phyloP scores from a whole-genome alignment of 495 filamentous ascomycete genomes.

The Aspergillus nanangensis region DNA sequence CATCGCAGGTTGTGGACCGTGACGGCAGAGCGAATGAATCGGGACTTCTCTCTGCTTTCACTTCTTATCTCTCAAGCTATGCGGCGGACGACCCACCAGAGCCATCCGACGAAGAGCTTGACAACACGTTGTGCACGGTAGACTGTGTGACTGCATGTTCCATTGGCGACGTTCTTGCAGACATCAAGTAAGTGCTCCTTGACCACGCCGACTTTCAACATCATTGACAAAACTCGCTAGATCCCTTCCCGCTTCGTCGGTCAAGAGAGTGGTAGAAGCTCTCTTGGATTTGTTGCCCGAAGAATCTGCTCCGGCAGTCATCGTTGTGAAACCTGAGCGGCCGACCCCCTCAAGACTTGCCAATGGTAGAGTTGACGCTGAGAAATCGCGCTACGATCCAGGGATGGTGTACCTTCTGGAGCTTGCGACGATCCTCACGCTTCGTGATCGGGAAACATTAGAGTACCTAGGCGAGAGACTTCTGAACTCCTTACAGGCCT shows the following conservation, averaged over 20 bases:
- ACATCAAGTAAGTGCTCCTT: slow-evolving; percentile 64
- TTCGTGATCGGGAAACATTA: slow-evolving; percentile 71
- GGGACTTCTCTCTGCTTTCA: slow-evolving; percentile 87
- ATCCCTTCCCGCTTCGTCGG: slow-evolving; percentile 60
- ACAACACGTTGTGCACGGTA: slow-evolving; percentile 89
- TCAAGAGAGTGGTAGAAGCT: slow-evolving; percentile 65
- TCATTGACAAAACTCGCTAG: slow-evolving; percentile 29
- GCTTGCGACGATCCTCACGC: slow-evolving; percentile 76
- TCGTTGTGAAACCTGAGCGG: slow-evolving; percentile 81
- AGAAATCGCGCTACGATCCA: slow-evolving; percentile 72
- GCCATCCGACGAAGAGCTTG: slow-evolving; percentile 93
- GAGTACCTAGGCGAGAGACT: slow-evolving; percentile 69
- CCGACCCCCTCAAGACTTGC: slow-evolving; percentile 46
- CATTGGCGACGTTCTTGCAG: slow-evolving; percentile 75
- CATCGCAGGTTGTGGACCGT: slow-evolving; percentile 91
- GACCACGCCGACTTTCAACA: neutral
- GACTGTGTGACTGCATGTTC: slow-evolving; percentile 90
- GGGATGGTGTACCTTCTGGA: slow-evolving; percentile 84
- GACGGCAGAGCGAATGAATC: slow-evolving; percentile 69
- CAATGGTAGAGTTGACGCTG: slow-evolving; percentile 46
- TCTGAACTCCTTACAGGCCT: slow-evolving; percentile 70
- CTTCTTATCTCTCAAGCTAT: slow-evolving; percentile 96
- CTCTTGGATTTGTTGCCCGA: slow-evolving; percentile 84
- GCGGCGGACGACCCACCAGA: slow-evolving; percentile 97
- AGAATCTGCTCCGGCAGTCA: slow-evolving; percentile 73